Base-by-base conservation (phyloP, 768 basidiomycete genomes). In the Suillus placidus region DNA sequence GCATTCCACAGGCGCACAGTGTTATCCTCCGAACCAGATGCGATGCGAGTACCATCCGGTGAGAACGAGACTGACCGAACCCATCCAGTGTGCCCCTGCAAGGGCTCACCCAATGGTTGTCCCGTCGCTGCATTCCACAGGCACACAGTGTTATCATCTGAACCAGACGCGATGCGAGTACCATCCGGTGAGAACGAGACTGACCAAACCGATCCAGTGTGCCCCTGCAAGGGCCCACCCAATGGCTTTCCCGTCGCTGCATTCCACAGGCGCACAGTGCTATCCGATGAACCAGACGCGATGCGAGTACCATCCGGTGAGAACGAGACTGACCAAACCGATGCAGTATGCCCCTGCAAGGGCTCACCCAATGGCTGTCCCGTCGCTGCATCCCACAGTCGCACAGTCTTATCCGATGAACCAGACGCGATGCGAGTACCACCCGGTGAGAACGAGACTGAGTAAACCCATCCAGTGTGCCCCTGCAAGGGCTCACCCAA, bases 1-100 rank as follows among this genome's bases (percentile, higher is more conserved):
- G 60, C 38, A 38, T 75, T 30, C 66, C 66, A 66, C 3, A 66
- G 32, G n/a, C 64, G 66, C 14, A 66, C 16, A 38, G 64, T 61
- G 8, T 18, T 14, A 26, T 65, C 64, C 8, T 14, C 4, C 1
- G 60, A 26, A 16, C 23, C 49, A 18, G 47, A 56, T 20, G 49
- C 8, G 20, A 64, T 49, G 13, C 57, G 34, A 26, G 38, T 64
- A 6, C 63, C 63, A 45, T 64, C 56, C 5, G 55, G 56, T 1
- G 54, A 64, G 42, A 60, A 64, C 30, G 37, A 34, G 12, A 64
- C 63, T 4, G 38, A 60, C 3, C 13, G 3, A 13, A 68, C 58
- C 32, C 18, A 2, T 5, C 37, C 37, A 37, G 42, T 67, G 62
- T 67, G 66, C 13, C 66, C 56, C n/a, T 18, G 20, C 40, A 66